Evolutionary conservation across 352 stramenopile species (phyloP), one percentile per base, ranked within the genome.

Genomic region (Globisporangium orthogonon): DNA sequence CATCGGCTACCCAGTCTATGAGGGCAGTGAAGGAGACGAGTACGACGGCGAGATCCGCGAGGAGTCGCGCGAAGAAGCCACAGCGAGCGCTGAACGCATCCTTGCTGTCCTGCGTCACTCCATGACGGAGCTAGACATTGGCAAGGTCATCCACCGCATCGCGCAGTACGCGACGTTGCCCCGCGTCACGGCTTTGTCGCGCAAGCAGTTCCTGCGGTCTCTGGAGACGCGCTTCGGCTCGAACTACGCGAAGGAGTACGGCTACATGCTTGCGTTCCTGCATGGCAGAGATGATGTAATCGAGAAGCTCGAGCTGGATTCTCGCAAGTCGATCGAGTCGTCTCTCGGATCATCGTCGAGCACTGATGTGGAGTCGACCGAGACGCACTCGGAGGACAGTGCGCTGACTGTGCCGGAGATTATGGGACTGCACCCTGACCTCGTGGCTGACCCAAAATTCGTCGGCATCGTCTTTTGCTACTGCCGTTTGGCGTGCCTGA

Each of bases 101-200:
- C 73, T 94, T 52, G 79, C 80, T 4, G 70, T 91, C 46, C 52
- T 94, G 43, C 82, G 85, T 11, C 79, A 91, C 62, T 89, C 82
- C 58, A 89, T 94, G 78, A 91, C 76, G 31, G 85, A 94, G 51
- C 66, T 91, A 10, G 76, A 89, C 61, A 91, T 91, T 31, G 79
- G 84, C 59, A 84, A 86, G 55, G 76, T 94, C 7, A 81, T 91
- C 47, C 82, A 91, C 45, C 83, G 84, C 49, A 75, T 91, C 50
- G 82, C 78, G 23, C 79, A 91, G 56, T 92, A 89, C 60, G 78
- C 85, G 4, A 89, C 81, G 54, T 75, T 87, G 18, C 83, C 83
- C 28, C 74, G 77, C n/a, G 78, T 91, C 50, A 92, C 78, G 44
- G 63, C 69, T 31, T 68, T 87, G 31, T 89, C 80, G 30, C 74